Base-by-base conservation (phyloP, 1,284 basidiomycete genomes). In the Paramarasmius palmivorus region DNA sequence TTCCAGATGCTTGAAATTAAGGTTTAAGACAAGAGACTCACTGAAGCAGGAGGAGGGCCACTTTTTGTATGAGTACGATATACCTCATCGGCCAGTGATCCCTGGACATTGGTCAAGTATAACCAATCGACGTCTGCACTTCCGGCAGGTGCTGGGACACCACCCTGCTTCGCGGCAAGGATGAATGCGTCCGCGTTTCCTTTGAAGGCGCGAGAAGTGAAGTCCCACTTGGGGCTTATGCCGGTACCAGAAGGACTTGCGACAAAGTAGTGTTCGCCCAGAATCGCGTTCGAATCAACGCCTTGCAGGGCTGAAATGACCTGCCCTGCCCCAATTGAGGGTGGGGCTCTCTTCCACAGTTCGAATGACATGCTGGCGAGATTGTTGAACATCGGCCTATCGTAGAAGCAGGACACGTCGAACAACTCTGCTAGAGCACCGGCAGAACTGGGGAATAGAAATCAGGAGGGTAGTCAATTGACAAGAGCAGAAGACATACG, bases 341-440 rank as follows among this genome's bases (percentile, higher is more conserved):
- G 52, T 49, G 67, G 61, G 10, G 69, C 61, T 40, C 63, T 45
- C 29, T 66, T 55, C 77, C 75, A 80, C 12, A 70, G 59, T 20
- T 62, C 66, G 64, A 71, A 77, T 2, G 76, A 73, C 34, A 64
- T 59, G 55, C 77, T 71, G 42, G 77, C 72, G 41, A 81, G 65
- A 10, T 64, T 64, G 42, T 68, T 58, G 63, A 79, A 79, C 12
- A 65, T 52, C 15, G 71, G 57, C 6, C 68, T 68, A 45, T 66
- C 68, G 57, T 71, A 71, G 36, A 81, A 59, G 70, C 85, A 86
- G 1, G 79, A 81, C 39, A 78, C 72, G 63, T 89, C 85, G 63
- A 83, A 79, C 4, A 88, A 65, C 55, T 78, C 74, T 1, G 81
- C 82, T 26, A 83, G 66, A 17, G 83, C 82, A n/a, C 83, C 83